Evolutionary conservation across 1,284 basidiomycete genomes (phyloP).

Genomic region (Microbotryum saponariae): DNA sequence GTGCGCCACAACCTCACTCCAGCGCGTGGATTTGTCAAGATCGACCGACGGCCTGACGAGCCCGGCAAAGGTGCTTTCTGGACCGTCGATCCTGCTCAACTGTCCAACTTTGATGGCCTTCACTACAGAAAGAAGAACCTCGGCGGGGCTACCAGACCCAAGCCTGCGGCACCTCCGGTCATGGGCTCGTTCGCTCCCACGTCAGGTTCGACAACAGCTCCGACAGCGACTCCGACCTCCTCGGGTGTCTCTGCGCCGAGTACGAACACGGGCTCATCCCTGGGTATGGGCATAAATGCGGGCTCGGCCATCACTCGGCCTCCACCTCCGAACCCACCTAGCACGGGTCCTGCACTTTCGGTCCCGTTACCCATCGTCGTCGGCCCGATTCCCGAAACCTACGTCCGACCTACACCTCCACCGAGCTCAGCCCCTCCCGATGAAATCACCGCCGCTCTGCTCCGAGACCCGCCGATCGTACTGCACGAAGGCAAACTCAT

Average conservation of each 20-base stretch:
- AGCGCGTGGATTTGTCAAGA: slow-evolving; percentile 33
- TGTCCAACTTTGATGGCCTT: slow-evolving; percentile 26
- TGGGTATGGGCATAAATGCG: too few species aligned
- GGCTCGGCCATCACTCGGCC: too few species aligned
- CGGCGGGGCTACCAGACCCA: neutral
- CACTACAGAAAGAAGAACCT: slow-evolving; percentile 22
- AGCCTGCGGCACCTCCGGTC: neutral
- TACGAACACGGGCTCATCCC: too few species aligned
- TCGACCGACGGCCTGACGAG: slow-evolving; percentile 13
- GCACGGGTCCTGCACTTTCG: slow-evolving; percentile 6
- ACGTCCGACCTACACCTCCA: slow-evolving; percentile 38
- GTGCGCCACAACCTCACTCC: slow-evolving; percentile 34
- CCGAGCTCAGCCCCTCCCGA: slow-evolving; percentile 35
- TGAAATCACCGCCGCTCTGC: slow-evolving; percentile 38
- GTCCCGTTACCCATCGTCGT: slow-evolving; percentile 53
- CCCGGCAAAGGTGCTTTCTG: slow-evolving; percentile 28
- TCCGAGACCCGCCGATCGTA: slow-evolving; percentile 61
- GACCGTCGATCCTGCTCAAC: slow-evolving; percentile 27
- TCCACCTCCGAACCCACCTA: neutral
- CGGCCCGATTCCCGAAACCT: slow-evolving; percentile 49
- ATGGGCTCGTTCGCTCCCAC: neutral
- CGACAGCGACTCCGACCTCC: slow-evolving; percentile 4
- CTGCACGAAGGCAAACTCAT: slow-evolving; percentile 76
- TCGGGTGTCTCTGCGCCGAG: slow-evolving; percentile 2
- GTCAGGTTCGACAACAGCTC: slow-evolving; percentile 29